These are phyloP conservation scores for Postia placenta DNA, from an alignment of 768 basidiomycete genomes.

Conservation along the genomic window DNA sequence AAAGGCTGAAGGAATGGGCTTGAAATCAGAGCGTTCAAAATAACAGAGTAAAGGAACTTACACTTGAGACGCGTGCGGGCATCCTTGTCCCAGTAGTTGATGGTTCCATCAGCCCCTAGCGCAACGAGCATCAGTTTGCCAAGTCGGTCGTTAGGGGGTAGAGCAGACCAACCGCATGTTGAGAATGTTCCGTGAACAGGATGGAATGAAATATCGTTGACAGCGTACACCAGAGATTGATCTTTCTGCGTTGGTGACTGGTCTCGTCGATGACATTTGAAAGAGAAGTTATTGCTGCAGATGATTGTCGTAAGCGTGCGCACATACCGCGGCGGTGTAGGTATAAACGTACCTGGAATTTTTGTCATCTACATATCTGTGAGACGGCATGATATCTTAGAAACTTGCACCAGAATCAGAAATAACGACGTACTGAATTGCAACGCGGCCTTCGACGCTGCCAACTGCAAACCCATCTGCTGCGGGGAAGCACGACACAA, in stretches of 20 bases:
- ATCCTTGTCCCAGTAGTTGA: constrained; percentile 95
- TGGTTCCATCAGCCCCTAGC: constrained; percentile 76
- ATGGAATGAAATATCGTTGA: constrained; percentile 55
- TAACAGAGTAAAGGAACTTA: constrained; percentile 26
- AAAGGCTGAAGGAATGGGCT: constrained; percentile 43
- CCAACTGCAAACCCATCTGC: constrained; percentile 79
- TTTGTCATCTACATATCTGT: constrained; percentile 83
- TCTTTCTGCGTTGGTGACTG: constrained; percentile 27
- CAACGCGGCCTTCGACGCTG: constrained; percentile 87
- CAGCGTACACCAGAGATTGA: constrained; percentile 45
- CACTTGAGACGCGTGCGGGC: constrained; percentile 88
- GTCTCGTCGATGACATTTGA: constrained; percentile 45
- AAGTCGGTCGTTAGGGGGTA: not conserved
- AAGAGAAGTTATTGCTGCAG: constrained; percentile 48
- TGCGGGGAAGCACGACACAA: constrained; percentile 76
- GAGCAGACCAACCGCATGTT: constrained; percentile 25
- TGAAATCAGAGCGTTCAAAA: not conserved
- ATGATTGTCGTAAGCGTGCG: not conserved
- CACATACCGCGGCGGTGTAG: not conserved
- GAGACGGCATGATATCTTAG: not conserved
- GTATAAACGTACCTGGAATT: constrained; percentile 48
- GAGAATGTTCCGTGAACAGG: constrained; percentile 48
- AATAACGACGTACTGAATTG: constrained; percentile 73
- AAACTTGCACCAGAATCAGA: not conserved
- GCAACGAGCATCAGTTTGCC: not conserved